A percentile compares a stretch with the other conserved stretches of the same genome.
Conservation (phyloP, 768 basidiomycete species). For the Mycena epipterygia region DNA sequence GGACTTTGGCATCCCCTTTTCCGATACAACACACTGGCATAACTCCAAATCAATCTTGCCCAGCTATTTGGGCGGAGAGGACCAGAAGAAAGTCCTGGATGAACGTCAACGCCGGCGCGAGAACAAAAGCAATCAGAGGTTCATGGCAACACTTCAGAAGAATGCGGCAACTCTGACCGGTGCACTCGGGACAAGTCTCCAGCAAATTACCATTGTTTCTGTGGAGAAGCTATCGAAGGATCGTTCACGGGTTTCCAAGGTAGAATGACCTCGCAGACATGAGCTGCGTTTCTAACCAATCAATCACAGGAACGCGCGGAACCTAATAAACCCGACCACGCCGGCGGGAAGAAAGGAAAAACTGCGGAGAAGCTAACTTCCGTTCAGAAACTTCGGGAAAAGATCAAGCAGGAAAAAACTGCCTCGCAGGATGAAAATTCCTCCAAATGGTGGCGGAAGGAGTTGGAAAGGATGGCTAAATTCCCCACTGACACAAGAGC, state of each 20-base stretch:
- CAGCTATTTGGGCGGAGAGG: constrained; percentile 65
- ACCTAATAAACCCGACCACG: background rate
- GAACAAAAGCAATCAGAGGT: constrained; percentile 64
- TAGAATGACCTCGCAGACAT: background rate
- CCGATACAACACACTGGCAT: constrained; percentile 75
- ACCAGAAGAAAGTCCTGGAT: constrained; percentile 42
- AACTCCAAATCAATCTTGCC: constrained; percentile 65
- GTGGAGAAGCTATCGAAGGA: constrained; percentile 38
- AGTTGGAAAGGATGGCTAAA: constrained; percentile 55
- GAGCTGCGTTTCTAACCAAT: background rate
- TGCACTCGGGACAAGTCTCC: constrained; percentile 66
- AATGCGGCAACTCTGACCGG: constrained; percentile 77
- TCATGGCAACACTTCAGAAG: constrained; percentile 68
- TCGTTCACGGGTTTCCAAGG: background rate
- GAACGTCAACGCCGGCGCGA: constrained; percentile 52
- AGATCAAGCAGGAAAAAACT: constrained; percentile 62
- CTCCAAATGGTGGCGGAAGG: constrained; percentile 66
- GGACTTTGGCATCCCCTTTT: constrained; percentile 59
- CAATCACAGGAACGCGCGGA: constrained; percentile 2
- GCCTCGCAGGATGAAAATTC: constrained; percentile 55
- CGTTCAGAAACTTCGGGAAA: constrained; percentile 56
- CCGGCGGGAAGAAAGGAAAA: background rate
- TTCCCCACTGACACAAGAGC: constrained; percentile 50
- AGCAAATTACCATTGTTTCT: constrained; percentile 65
- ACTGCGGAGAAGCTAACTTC: background rate